Evolutionary conservation across 352 stramenopile genomes (phyloP), one percentile per base, ranked within the genome.

Genomic region (Plasmopara halstedii): DNA sequence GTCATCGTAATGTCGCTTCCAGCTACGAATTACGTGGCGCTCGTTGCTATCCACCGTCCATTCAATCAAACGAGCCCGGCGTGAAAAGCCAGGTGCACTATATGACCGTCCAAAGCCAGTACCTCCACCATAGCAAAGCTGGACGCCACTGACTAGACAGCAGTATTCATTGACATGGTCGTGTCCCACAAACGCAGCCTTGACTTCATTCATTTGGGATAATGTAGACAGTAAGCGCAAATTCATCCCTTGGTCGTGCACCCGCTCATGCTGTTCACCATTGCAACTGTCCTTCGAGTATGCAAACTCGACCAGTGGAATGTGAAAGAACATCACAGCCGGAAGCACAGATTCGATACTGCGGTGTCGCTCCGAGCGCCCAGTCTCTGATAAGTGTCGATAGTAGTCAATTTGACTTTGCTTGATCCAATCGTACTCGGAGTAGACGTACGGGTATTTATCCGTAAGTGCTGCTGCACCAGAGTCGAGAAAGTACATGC

Each of bases 291-390:
- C 23, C 14, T 35, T 25, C 15, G 55, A 62, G 15, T 56, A 56
- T 8, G 53, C 35, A 33, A 74, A 85, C 43, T 82, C 67, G 13
- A 60, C 62, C 8, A 85, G 34, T 26, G 73, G 73, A 44, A 80
- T 85, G 51, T 85, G 70, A 58, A 81, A 78, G 56, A 82, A 85
- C 70, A 85, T 80, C 44, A 82, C 47, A 4, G 70, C 67, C 15
- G 67, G 64, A 18, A 70, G 25, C 3, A 55, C 53, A 15, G 53
- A 51, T 15, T 48, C 42, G 1, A 42, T 20, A 14, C 36, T 53
- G 20, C 34, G 50, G 42, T 69, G 58, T 22, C 40, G 42, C 14
- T 62, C 47, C n/a, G 19, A 23, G 17, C 53, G 40, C 31, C 45
- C 39, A 10, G 55, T 39, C 25, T 62, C 50, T 10, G 67, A 71